Evolutionary conservation across 257 asterid species (phyloP).

Genomic region (Solanum etuberosum): DNA sequence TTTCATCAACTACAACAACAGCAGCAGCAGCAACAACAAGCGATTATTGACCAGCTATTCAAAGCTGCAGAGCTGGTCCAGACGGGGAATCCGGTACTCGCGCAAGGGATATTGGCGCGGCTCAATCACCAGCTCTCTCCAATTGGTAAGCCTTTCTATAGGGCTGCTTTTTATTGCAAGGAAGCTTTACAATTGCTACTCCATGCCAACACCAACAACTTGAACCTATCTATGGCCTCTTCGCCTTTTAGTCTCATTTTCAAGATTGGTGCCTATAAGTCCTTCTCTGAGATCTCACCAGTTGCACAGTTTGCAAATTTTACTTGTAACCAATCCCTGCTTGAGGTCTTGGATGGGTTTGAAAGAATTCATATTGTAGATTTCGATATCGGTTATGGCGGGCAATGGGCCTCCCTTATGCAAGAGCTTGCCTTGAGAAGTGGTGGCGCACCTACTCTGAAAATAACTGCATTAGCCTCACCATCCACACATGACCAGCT

Average conservation of each 20-base stretch:
- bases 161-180: slow-evolving; percentile 92
- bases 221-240: slow-evolving; percentile 6
- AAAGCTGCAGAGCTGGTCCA: slow-evolving; percentile 83
- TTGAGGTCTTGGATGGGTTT: slow-evolving; percentile 68
- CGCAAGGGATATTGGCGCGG: slow-evolving; percentile 99
- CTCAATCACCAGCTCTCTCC: slow-evolving; percentile 99
- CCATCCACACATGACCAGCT: slow-evolving; percentile 64
- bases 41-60: slow-evolving; percentile 64
- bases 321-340: slow-evolving; percentile 81
- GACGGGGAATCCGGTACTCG: slow-evolving; percentile 72
- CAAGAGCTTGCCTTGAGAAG: slow-evolving; percentile 75
- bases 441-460: slow-evolving; percentile 54
- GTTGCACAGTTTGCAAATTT: slow-evolving; percentile 74
- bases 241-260: slow-evolving; percentile 64
- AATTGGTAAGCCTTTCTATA: slow-evolving; percentile 72
- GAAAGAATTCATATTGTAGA: slow-evolving; percentile 67
- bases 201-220: slow-evolving; percentile 11
- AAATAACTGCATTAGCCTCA: slow-evolving; percentile 70
- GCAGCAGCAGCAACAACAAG: slow-evolving; percentile 44
- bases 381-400: slow-evolving; percentile 89
- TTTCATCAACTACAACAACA: slow-evolving; percentile 10
- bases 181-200: slow-evolving; percentile 72
- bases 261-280: slow-evolving; percentile 82
- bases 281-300: slow-evolving; percentile 88
- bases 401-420: slow-evolving; percentile 95